Base-by-base conservation (phyloP, 768 basidiomycete species). In the Saitozyma podzolica region DNA sequence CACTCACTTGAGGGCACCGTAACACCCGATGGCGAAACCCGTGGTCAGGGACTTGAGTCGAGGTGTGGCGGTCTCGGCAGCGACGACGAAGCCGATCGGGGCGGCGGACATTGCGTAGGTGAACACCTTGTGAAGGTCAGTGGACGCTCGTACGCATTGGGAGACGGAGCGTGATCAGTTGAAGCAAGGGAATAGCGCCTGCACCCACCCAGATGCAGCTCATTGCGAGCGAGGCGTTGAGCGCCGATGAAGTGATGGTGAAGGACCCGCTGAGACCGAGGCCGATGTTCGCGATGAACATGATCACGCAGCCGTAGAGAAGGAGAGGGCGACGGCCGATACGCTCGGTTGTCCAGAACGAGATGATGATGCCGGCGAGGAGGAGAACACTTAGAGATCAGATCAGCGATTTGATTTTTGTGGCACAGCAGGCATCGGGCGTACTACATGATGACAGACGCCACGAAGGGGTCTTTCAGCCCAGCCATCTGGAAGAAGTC, bases 321-420 rank as follows among this genome's bases (percentile, higher is more conserved):
- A 69, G 61, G 10, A 64, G 19, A 3, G 53, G 49, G 40, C 67
- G 56, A 42, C 67, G 63, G 2, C 67, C 67, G 42, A 69, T 40
- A 0, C 37, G 6, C 6, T 69, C 67, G 52, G 63, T 29, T 11
- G 50, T 17, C 49, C 54, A 65, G 55, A 61, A 61, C 20, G 51
- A 55, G 39, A 42, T 16, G 55, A 61, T 29, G 50, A 64, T 56
- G 50, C 42, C 47, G 40, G 49, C 54, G 9, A 68, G 45, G 6
- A 56, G 56, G 54, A 64, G 41, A 51, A 61, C 9, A 16, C 45
- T 58, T 47, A 43, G 5, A 29, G 29, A 29, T 29, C 29, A 29
- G 29, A 29, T 29, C 29, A 29, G 29, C 29, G 29, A 29, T 29
- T 29, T 29, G 29, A 29, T 29, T 5, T 29, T 5, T 29, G 2